Evolutionary conservation across 2,329 filamentous ascomycete genomes (phyloP).

Genomic region (Ambrosiella cleistominuta): DNA sequence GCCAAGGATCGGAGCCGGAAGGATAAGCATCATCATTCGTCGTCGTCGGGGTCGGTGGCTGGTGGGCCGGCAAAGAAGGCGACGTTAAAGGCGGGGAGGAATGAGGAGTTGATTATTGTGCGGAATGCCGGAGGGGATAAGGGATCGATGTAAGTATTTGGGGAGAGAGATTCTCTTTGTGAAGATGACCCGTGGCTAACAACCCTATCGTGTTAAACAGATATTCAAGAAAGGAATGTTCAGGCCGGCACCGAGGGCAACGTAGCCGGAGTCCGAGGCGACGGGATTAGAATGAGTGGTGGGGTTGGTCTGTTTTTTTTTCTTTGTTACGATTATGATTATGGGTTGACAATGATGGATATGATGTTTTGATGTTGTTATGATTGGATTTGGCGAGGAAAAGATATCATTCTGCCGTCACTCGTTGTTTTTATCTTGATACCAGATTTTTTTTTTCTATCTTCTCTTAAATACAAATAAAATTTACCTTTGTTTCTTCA

Average conservation of each 20-base stretch:
- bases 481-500: neutral
- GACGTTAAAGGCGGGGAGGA: neutral
- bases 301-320: neutral
- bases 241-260: slow-evolving; percentile 1
- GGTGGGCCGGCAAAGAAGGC: slow-evolving; percentile 4
- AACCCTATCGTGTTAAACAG: slow-evolving; percentile 3
- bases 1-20: slow-evolving; percentile 6
- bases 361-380: neutral
- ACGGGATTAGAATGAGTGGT: neutral
- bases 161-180: slow-evolving; percentile 7
- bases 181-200: slow-evolving; percentile 1
- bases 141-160: slow-evolving; percentile 11
- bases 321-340: neutral
- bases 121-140: slow-evolving; percentile 6
- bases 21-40: slow-evolving; percentile 1
- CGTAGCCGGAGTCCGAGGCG: neutral
- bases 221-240: slow-evolving; percentile 12
- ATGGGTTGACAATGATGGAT: neutral
- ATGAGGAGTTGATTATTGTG: slow-evolving; percentile 11
- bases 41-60: neutral
- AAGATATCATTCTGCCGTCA: neutral
- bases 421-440: neutral
- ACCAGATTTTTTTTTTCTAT: neutral
- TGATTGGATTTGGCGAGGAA: neutral
- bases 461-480: neutral